Evolutionary conservation across 192 early-diverging fungal species (phyloP).

Genomic region (Neocallimastix lanati): DNA sequence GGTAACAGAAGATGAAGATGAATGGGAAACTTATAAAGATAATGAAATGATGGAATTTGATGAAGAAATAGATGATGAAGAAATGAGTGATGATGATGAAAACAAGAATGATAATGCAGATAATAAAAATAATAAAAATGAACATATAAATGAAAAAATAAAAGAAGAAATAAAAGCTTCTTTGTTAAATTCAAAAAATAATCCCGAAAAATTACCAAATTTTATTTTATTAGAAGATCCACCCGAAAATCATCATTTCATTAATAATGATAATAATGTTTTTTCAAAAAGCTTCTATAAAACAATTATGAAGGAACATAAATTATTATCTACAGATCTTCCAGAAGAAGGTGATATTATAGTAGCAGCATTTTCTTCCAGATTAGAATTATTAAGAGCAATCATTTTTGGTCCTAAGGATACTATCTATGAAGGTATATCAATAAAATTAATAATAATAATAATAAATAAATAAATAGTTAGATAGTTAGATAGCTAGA

Average conservation of each 20-base stretch:
- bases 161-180: neutral
- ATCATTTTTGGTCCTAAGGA: constrained; percentile 30
- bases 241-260: constrained; percentile 14
- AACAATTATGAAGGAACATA: constrained; percentile 18
- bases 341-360: constrained; percentile 27
- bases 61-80: constrained; percentile 15
- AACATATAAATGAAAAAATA: constrained; percentile 1
- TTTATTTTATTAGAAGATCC: constrained; percentile 12
- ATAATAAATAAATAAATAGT: no score
- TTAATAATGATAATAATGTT: neutral
- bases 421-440: constrained; percentile 30
- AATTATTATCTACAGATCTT: constrained; percentile 18
- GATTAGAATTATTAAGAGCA: constrained; percentile 32
- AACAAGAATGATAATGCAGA: constrained; percentile 3
- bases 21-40: neutral
- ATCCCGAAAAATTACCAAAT: constrained; percentile 4
- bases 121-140: constrained; percentile 5
- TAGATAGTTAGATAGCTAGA: no score
- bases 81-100: constrained; percentile 7
- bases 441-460: neutral
- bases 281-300: constrained; percentile 9
- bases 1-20: neutral
- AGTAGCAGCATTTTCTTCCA: constrained; percentile 31
- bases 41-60: no score
- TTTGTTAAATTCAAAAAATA: neutral